Base-by-base conservation (phyloP, 306 rosid genomes). In the Cucumis cinereus region DNA sequence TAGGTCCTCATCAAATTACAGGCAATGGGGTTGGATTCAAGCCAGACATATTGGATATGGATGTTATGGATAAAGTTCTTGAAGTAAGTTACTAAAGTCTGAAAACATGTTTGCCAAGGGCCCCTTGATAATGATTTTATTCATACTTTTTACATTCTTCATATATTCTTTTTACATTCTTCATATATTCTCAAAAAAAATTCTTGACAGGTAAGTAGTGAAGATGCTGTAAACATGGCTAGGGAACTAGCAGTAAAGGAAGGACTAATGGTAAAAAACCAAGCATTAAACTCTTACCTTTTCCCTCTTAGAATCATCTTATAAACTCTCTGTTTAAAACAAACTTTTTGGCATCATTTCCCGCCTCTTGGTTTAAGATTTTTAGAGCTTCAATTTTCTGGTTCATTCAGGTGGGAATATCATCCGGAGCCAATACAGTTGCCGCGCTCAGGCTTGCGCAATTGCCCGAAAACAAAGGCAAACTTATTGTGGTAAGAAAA, bases 21-120 rank as follows among this genome's bases (percentile, higher is more conserved):
- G 97, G 98, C 23, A 94, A 86, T 67, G 97, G 98, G 74, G 96
- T 89, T 71, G 97, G 97, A 68, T 94, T 94, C 86, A 94, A 92
- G 81, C 99, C 97, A 41, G 97, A 94, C 80, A 92, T 94, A 62
- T 86, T 94, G 86, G 97, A 94, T 86, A 85, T 92, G 98, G 98
- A 94, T 80, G 81, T 94, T 19, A 87, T 94, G 96, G 99, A 92
- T 8, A 85, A 83, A 76, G 99, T 94, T 81, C 93, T 94, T 52
- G 97, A 94, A 86, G 99, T 91, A 80, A 82, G 88, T 78, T 24
- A 20, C 14, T 23, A 16, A 45, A 45, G 52, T 45, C 10, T 19
- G 12, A 19, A 62, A 38, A 16, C 30, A 24, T 19, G 74, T 67
- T 67, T 6, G 53, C 5, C 15, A 17, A 62, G 69, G 69, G 13